A percentile compares a stretch with the other conserved stretches of the same genome.
Conservation (phyloP, 495 filamentous ascomycete genomes). For the Trichoderma virens region DNA sequence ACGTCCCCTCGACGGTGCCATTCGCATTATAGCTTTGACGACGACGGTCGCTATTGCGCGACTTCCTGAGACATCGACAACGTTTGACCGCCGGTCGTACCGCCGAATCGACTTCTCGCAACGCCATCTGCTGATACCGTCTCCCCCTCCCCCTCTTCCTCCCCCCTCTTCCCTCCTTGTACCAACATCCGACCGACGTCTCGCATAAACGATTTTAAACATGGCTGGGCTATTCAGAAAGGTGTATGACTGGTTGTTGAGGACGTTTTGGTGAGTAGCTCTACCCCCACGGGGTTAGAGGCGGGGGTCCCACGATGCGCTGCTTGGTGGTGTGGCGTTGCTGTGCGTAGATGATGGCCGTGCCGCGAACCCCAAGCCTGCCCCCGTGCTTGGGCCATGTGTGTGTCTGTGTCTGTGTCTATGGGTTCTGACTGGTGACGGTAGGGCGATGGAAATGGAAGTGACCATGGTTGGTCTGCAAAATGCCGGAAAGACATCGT, state of each 20-base stretch:
- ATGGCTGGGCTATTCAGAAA: constrained; percentile 86
- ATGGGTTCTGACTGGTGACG: constrained; percentile 20
- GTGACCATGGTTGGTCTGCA: constrained; percentile 99
- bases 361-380: not conserved
- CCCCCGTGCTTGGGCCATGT: constrained; percentile 10
- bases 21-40: not conserved
- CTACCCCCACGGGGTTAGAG: constrained; percentile 10
- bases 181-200: not conserved
- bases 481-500: constrained; percentile 95
- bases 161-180: not conserved
- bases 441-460: constrained; percentile 97
- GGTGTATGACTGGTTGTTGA: constrained; percentile 97
- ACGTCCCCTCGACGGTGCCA: not conserved
- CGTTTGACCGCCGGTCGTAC: not conserved
- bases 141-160: not conserved
- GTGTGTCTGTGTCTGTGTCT: not conserved
- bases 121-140: not conserved
- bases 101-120: not conserved
- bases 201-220: constrained; percentile 16
- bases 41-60: constrained; percentile 3
- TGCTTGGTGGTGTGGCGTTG: not conserved
- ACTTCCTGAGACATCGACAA: not conserved
- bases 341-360: not conserved
- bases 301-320: constrained; percentile 6
- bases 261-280: constrained; percentile 88